Percentiles rank a stretch among this genome's conserved stretches.
Conservation (phyloP, 2,329 filamentous ascomycete genomes). For the Colletotrichum spaethianum region DNA sequence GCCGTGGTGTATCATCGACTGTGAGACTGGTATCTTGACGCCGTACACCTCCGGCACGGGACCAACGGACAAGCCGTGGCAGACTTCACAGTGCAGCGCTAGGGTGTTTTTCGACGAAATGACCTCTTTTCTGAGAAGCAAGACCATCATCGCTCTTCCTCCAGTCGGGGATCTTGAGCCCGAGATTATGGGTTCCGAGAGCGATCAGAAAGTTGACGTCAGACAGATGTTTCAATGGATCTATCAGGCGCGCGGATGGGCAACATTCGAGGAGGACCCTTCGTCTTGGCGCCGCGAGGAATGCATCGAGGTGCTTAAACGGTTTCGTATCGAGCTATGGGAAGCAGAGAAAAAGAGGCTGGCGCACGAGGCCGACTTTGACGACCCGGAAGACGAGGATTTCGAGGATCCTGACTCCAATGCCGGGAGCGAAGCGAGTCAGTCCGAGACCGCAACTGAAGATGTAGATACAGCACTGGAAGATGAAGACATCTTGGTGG, state of each 20-base stretch:
- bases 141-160: slow-evolving; percentile 2
- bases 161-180: neutral
- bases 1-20: slow-evolving; percentile 12
- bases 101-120: slow-evolving; percentile 1
- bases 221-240: slow-evolving; percentile 7
- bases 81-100: slow-evolving; percentile 3
- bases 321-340: slow-evolving; percentile 5
- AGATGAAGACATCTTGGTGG: slow-evolving; percentile 1
- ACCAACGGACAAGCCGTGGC: slow-evolving; percentile 8
- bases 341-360: slow-evolving; percentile 1
- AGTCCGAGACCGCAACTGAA: neutral
- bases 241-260: slow-evolving; percentile 5
- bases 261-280: neutral
- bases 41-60: slow-evolving; percentile 4
- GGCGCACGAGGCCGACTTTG: slow-evolving; percentile 1
- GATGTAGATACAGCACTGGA: neutral
- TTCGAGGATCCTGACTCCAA: slow-evolving; percentile 1
- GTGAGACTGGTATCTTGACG: slow-evolving; percentile 17
- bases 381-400: slow-evolving; percentile 4
- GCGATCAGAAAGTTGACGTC: slow-evolving; percentile 1
- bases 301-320: neutral
- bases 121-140: neutral
- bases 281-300: slow-evolving; percentile 3
- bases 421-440: slow-evolving; percentile 2
- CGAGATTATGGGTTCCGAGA: slow-evolving; percentile 1